These are phyloP conservation scores for Sporopachydermia cereana DNA, from an alignment of 1,139 yeast species.

Conservation along the genomic window DNA sequence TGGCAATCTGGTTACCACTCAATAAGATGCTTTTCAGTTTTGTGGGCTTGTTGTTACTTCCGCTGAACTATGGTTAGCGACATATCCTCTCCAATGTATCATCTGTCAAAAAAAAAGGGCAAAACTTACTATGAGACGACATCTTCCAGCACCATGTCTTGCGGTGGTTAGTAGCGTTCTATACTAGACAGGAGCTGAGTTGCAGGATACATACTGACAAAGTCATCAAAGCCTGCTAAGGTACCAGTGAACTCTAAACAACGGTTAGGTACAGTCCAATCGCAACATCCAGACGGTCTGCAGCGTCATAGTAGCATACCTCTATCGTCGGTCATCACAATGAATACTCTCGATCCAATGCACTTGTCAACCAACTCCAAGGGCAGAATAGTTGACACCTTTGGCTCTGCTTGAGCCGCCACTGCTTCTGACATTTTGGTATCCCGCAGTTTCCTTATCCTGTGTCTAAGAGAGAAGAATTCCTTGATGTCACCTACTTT, in stretches of 20 bases:
- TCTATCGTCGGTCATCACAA: conserved; percentile 58
- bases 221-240: conserved; percentile 87
- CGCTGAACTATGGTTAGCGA: conserved; percentile 22
- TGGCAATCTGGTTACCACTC: conserved; percentile 81
- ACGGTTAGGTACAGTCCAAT: background rate
- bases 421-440: conserved; percentile 1
- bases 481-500: too few species aligned
- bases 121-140: conserved; percentile 46
- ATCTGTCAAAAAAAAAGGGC: conserved; percentile 1
- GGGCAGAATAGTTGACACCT: conserved; percentile 37
- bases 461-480: too few species aligned
- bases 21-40: conserved; percentile 58
- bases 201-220: conserved; percentile 45
- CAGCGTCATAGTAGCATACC: conserved; percentile 13
- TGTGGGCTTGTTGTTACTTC: conserved; percentile 30
- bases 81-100: too few species aligned
- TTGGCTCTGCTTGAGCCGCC: background rate
- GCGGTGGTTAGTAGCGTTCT: background rate
- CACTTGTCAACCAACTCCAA: conserved; percentile 82
- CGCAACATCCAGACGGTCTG: conserved; percentile 14
- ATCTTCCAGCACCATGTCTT: conserved; percentile 68
- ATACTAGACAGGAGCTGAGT: too few species aligned
- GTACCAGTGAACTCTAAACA: conserved; percentile 76
- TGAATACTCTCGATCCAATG: conserved; percentile 70
- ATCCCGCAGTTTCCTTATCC: too few species aligned